A percentile compares a stretch with the other conserved stretches of the same genome.
phyloP scores from a whole-genome alignment of 2,329 filamentous ascomycete species.

The Apiospora kogelbergensis region DNA sequence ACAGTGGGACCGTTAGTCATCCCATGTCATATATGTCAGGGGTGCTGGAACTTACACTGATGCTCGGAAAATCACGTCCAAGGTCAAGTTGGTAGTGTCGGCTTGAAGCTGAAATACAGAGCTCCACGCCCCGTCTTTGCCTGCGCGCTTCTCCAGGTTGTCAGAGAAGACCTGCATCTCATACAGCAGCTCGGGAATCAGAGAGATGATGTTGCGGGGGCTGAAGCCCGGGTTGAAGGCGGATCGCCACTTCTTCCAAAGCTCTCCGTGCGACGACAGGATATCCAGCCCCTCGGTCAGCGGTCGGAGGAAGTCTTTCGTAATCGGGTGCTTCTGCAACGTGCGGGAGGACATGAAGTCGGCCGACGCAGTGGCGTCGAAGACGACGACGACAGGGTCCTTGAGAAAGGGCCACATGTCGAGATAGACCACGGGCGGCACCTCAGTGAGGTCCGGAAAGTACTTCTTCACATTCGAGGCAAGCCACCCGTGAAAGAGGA shows the following conservation, averaged over 20 bases:
- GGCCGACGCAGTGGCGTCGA: background rate
- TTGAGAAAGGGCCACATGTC: slow-evolving; percentile 10
- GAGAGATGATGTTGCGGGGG: slow-evolving; percentile 32
- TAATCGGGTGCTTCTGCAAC: background rate
- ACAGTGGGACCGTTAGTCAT: too few relatives aligned
- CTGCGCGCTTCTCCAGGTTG: slow-evolving; percentile 27
- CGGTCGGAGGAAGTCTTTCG: slow-evolving; percentile 15
- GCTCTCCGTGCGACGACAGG: slow-evolving; percentile 22
- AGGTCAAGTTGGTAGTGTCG: slow-evolving; percentile 33
- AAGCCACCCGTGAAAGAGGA: slow-evolving; percentile 5
- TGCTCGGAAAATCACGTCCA: background rate
- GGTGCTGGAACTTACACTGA: too few relatives aligned
- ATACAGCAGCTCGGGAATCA: slow-evolving; percentile 37
- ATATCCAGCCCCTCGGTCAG: slow-evolving; percentile 29
- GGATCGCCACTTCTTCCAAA: slow-evolving; percentile 22
- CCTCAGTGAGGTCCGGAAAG: background rate
- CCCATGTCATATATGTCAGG: too few relatives aligned
- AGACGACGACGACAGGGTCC: background rate
- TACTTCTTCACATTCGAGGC: background rate
- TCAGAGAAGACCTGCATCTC: slow-evolving; percentile 37
- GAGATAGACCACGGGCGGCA: slow-evolving; percentile 10
- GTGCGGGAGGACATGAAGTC: background rate
- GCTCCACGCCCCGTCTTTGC: slow-evolving; percentile 28
- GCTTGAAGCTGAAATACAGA: slow-evolving; percentile 32
- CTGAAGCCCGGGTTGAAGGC: slow-evolving; percentile 39